Evolutionary conservation across 768 basidiomycete species (phyloP), one percentile per base, ranked within the genome.

Genomic region (Leccinum barrowsii): DNA sequence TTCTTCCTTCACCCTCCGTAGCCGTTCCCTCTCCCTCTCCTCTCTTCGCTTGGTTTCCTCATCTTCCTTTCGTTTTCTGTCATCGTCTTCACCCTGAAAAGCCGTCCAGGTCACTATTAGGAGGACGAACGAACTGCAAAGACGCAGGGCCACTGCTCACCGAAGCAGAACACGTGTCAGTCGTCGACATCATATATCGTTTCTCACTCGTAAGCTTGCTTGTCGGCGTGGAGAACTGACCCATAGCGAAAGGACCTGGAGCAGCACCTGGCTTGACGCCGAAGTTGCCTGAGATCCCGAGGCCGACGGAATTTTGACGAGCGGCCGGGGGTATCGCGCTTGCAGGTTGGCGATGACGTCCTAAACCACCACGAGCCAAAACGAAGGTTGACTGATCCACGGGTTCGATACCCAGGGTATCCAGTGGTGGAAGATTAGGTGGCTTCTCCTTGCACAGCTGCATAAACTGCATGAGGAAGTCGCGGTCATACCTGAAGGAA

Each of bases 391-490:
- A 60, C 67, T 85, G 80, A 65, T 87, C 83, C 28, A 81, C 78
- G 11, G 91, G 89, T 67, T 94, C 92, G 54, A 98, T 84, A 56
- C 96, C 95, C 66, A 98, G 87, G 10, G 87, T 87, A 62, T 94
- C 93, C 56, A 98, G 82, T 59, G 92, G 85, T 42, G 94, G 93
- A 24, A 98, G 86, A 55, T 83, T 80, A 54, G 92, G 93, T 4
- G 97, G 96, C 74, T 94, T 95, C 76, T 98, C 95, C 73, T 86
- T 91, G 81, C 97, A 99, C 60, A 96, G 75, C n/a, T 77, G 75
- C 91, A 96, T 94, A 77, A 99, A 99, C 70, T 99, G 97, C 59
- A 99, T 75, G 24, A 99, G 82, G 85, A 99, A 99, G 19, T 95
- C 93, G 35, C 95, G 93, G 72, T 98, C 94, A 71, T 99, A 99